phyloP scores from a whole-genome alignment of 2,329 filamentous ascomycete species.

The Fusarium luffae region DNA sequence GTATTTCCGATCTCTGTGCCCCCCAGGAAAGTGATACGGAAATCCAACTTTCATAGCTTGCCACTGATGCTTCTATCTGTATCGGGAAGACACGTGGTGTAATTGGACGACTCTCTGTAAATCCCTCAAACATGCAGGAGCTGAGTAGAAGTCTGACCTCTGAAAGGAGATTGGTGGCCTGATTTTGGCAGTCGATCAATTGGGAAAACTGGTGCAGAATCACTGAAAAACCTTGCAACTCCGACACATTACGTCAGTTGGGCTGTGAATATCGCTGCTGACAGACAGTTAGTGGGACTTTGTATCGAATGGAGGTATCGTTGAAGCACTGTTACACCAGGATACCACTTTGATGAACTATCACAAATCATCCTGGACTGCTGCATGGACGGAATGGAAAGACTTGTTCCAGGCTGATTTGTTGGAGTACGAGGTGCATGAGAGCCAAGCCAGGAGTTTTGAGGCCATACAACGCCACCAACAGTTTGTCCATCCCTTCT shows the following conservation, averaged over 20 bases:
- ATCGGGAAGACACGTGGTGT: not conserved
- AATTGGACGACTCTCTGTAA: not conserved
- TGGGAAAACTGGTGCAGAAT: not conserved
- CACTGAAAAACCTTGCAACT: not conserved
- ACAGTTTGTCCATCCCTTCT: accelerated
- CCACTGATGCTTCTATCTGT: not conserved
- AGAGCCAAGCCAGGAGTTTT: accelerated
- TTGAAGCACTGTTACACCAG: not conserved
- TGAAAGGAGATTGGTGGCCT: not conserved
- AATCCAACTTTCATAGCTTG: not conserved
- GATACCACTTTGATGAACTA: not conserved
- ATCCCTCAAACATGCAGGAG: not conserved
- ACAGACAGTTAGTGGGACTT: not conserved
- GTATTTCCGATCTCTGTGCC: not conserved
- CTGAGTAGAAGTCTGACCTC: not conserved
- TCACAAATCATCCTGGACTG: not conserved
- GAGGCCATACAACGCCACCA: slow-evolving; percentile 6
- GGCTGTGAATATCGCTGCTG: accelerated
- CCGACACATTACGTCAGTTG: accelerated
- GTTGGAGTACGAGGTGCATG: not conserved
- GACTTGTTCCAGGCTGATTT: not conserved
- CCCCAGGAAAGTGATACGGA: not conserved
- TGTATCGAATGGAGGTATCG: accelerated
- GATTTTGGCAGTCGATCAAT: not conserved
- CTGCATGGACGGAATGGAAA: accelerated